These are phyloP conservation scores for Prunus mongolica DNA, from an alignment of 306 rosid species.

Conservation along the genomic window DNA sequence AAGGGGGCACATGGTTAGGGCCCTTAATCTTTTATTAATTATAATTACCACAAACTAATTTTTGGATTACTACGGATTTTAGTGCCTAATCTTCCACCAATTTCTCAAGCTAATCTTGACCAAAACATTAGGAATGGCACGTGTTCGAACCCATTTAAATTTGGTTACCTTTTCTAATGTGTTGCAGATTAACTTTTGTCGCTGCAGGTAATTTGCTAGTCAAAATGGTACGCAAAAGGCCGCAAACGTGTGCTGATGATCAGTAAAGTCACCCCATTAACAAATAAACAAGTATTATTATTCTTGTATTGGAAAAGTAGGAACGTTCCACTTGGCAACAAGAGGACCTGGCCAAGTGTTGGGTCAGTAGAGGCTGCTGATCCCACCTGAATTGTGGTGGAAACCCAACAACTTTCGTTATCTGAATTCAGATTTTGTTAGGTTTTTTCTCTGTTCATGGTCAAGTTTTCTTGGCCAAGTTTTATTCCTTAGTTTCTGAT, in stretches of 20 bases:
- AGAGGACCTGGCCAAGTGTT: neutral
- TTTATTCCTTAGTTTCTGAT: neutral
- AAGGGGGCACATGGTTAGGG: slow-evolving; percentile 2
- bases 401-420: neutral
- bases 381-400: neutral
- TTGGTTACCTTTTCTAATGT: neutral
- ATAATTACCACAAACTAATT: neutral
- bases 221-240: neutral
- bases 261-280: neutral
- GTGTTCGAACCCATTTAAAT: slow-evolving; percentile 15
- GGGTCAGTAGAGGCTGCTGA: neutral
- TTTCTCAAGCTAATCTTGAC: slow-evolving; percentile 30
- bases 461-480: too few species aligned
- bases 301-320: neutral
- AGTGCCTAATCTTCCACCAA: neutral
- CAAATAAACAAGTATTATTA: neutral
- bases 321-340: neutral
- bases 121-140: slow-evolving; percentile 23
- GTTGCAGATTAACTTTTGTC: neutral
- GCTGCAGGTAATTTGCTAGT: slow-evolving; percentile 2
- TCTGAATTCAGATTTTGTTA: neutral
- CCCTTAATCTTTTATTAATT: neutral
- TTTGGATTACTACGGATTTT: slow-evolving; percentile 7
- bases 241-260: neutral
- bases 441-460: too few species aligned